phyloP scores from a whole-genome alignment of 345 rosid species.

The Dovyalis caffra region DNA sequence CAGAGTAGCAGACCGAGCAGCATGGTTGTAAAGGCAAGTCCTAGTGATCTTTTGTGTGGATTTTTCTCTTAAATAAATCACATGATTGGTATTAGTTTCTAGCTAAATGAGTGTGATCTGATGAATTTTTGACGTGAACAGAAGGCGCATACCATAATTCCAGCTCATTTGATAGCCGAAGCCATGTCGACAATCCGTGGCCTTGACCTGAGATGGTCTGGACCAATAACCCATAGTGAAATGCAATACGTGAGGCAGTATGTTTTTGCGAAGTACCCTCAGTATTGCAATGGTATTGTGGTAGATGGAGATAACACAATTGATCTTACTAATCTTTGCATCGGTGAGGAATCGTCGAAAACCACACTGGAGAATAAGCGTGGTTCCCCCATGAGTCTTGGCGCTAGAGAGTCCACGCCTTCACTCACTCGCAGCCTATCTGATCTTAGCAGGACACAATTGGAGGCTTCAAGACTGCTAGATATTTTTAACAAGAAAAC shows the following conservation, averaged over 20 bases:
- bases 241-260: conserved; percentile 64
- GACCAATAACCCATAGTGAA: conserved; percentile 62
- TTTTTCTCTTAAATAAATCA: not conserved
- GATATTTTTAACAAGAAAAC: conserved; percentile 53
- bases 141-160: conserved; percentile 46
- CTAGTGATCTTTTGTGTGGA: not conserved
- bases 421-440: conserved; percentile 39
- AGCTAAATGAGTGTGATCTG: not conserved
- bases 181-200: conserved; percentile 56
- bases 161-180: conserved; percentile 58
- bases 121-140: conserved; percentile 9
- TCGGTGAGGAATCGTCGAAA: conserved; percentile 41
- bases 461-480: conserved; percentile 48
- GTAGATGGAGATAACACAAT: conserved; percentile 23
- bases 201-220: conserved; percentile 69
- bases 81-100: not conserved
- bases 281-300: conserved; percentile 49
- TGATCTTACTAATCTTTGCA: conserved; percentile 29
- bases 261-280: conserved; percentile 65
- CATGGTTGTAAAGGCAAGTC: conserved; percentile 47
- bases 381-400: conserved; percentile 28
- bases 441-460: conserved; percentile 44
- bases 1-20: conserved; percentile 46
- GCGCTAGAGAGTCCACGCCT: conserved; percentile 31
- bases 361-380: conserved; percentile 29